Conservation (phyloP, 306 rosid genomes). For the Leucaena leucocephala region DNA sequence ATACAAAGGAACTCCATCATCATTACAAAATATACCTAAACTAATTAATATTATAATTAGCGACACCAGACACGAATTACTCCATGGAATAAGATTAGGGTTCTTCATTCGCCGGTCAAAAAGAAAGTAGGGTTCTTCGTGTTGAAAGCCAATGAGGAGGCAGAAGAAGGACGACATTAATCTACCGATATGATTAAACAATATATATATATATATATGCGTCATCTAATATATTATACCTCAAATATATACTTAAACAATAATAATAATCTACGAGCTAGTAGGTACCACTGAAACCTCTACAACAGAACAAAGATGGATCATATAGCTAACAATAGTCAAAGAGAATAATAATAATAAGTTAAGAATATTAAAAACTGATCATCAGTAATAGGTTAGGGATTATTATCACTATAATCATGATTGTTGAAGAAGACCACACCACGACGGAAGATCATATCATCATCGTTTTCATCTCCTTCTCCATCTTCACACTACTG, state of each 20-base stretch:
- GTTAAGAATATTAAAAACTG: conserved; percentile 4
- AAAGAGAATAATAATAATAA: not conserved
- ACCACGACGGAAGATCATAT: not conserved
- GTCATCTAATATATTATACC: conserved; percentile 31
- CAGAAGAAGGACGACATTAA: not conserved
- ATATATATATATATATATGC: conserved; percentile 23
- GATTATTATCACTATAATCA: not conserved
- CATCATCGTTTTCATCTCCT: not conserved
- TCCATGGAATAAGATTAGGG: conserved; percentile 8
- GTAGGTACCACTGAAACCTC: not conserved
- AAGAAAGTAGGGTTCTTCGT: conserved; percentile 31
- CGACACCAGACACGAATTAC: not conserved
- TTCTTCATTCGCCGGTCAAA: not conserved
- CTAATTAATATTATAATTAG: not conserved
- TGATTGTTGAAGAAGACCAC: not conserved
- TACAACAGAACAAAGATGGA: not conserved
- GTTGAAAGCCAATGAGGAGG: not conserved
- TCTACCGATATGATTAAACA: not conserved
- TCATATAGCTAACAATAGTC: conserved; percentile 10
- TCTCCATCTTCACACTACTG: conserved; percentile 21
- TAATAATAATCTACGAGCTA: conserved; percentile 23
- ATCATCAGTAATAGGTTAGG: conserved; percentile 41
- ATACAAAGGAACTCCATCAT: not conserved
- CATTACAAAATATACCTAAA: conserved; percentile 19
- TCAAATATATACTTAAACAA: conserved; percentile 21